Evolutionary conservation across 2,329 filamentous ascomycete species (phyloP).

Genomic region (Didymella glomerata): DNA sequence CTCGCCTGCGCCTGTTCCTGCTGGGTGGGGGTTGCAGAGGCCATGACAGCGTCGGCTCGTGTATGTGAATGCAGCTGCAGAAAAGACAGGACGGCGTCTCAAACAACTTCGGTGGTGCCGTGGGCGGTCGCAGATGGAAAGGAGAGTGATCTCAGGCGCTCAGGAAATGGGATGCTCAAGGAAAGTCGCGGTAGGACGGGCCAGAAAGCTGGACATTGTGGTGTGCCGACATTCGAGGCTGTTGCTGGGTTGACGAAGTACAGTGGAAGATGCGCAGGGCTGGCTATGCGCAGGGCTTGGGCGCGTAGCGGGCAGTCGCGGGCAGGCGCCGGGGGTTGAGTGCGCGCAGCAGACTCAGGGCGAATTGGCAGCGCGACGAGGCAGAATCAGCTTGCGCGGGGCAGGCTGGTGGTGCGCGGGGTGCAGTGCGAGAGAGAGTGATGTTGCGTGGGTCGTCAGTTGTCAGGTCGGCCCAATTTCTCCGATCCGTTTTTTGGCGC

Average conservation of each 20-base stretch:
- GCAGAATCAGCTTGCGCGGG: slow-evolving; percentile 16
- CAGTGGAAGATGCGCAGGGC: slow-evolving; percentile 14
- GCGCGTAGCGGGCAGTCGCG: slow-evolving; percentile 14
- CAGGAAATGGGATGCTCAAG: slow-evolving; percentile 61
- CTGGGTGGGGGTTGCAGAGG: slow-evolving; percentile 42
- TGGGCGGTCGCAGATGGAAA: slow-evolving; percentile 36
- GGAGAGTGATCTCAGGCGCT: slow-evolving; percentile 43
- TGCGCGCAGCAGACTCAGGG: slow-evolving; percentile 6
- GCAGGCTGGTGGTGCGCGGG: slow-evolving; percentile 17
- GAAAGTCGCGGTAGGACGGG: slow-evolving; percentile 58
- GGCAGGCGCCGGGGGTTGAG: not conserved
- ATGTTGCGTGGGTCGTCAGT: slow-evolving; percentile 7
- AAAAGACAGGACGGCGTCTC: slow-evolving; percentile 12
- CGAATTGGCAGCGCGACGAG: slow-evolving; percentile 8
- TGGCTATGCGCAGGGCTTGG: slow-evolving; percentile 23
- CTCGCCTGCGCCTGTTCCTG: slow-evolving; percentile 53
- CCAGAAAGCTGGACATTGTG: slow-evolving; percentile 60
- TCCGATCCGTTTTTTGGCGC: too few species aligned
- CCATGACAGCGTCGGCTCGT: slow-evolving; percentile 32
- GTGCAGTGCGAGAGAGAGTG: slow-evolving; percentile 8
- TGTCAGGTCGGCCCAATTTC: too few species aligned
- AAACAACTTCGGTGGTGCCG: not conserved
- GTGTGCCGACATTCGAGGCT: slow-evolving; percentile 55
- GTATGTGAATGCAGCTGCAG: not conserved
- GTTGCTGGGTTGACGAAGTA: slow-evolving; percentile 14